Conservation (phyloP, 139 green algal genomes). For the Trebouxia sp. region DNA sequence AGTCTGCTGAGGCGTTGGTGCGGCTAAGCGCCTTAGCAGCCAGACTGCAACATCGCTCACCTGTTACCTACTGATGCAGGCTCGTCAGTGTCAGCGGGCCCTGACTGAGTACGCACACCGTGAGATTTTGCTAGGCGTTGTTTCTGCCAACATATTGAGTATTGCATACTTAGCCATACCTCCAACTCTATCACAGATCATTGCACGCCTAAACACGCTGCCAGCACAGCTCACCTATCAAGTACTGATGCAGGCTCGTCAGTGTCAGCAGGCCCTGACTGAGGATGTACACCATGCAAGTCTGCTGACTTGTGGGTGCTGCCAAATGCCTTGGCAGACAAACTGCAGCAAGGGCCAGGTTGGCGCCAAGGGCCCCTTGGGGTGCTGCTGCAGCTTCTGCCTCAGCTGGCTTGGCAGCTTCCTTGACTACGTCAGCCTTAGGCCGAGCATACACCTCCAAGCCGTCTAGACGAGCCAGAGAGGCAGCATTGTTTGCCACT, state of each 20-base stretch:
- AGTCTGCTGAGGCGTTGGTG: not conserved
- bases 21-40: not conserved
- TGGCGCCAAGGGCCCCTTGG: not conserved
- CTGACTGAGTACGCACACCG: too few relatives aligned
- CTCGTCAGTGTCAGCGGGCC: too few relatives aligned
- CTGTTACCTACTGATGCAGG: too few relatives aligned
- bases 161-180: not conserved
- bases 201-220: not conserved
- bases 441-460: conserved; percentile 55
- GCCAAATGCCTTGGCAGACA: not conserved
- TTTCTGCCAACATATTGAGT: too few relatives aligned
- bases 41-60: not conserved
- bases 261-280: conserved; percentile 15
- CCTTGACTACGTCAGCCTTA: conserved; percentile 5
- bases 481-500: not conserved
- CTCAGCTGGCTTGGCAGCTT: not conserved
- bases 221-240: not conserved
- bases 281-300: conserved; percentile 8
- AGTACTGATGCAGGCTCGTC: not conserved
- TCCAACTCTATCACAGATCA: not conserved
- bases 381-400: not conserved
- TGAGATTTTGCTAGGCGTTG: too few relatives aligned
- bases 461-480: conserved; percentile 22
- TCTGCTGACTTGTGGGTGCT: not conserved
- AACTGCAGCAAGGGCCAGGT: not conserved